Conservation (phyloP, 1,284 basidiomycete genomes). For the Heimioporus punctisporus region DNA sequence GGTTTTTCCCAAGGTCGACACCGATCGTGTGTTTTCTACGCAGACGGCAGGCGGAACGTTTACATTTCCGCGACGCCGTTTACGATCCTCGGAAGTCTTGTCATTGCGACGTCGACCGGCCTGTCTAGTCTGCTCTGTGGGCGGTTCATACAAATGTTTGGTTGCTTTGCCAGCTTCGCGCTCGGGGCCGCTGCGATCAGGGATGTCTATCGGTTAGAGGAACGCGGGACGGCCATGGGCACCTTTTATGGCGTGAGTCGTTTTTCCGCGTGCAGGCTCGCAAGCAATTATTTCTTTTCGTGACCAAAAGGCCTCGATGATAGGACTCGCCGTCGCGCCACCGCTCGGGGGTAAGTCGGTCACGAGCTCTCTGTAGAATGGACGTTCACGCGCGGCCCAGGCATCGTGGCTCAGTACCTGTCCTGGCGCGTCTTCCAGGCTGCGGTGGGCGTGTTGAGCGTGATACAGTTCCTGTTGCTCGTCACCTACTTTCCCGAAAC, state of each 20-base stretch:
- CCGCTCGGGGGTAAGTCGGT: constrained; percentile 39
- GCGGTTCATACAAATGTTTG: constrained; percentile 50
- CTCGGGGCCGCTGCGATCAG: constrained; percentile 53
- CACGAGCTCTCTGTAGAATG: not conserved
- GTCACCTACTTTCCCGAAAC: constrained; percentile 72
- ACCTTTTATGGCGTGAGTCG: constrained; percentile 42
- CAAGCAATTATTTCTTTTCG: not conserved
- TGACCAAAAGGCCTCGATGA: constrained; percentile 38
- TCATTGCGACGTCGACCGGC: constrained; percentile 37
- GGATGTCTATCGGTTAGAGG: constrained; percentile 49
- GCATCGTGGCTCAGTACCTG: constrained; percentile 50
- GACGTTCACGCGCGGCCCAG: constrained; percentile 23
- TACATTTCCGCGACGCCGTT: constrained; percentile 50
- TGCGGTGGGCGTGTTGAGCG: constrained; percentile 45
- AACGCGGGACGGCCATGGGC: constrained; percentile 51
- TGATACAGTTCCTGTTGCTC: constrained; percentile 47
- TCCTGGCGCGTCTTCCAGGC: constrained; percentile 76
- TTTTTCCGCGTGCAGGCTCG: too few relatives aligned
- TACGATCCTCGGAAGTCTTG: constrained; percentile 43
- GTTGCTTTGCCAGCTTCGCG: constrained; percentile 38
- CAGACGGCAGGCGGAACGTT: constrained; percentile 44
- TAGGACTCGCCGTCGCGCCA: constrained; percentile 48
- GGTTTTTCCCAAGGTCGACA: not conserved
- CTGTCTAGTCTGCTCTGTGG: constrained; percentile 44
- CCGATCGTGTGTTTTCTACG: not conserved